phyloP scores from a whole-genome alignment of 495 filamentous ascomycete genomes.

The Endocarpon pusillum region DNA sequence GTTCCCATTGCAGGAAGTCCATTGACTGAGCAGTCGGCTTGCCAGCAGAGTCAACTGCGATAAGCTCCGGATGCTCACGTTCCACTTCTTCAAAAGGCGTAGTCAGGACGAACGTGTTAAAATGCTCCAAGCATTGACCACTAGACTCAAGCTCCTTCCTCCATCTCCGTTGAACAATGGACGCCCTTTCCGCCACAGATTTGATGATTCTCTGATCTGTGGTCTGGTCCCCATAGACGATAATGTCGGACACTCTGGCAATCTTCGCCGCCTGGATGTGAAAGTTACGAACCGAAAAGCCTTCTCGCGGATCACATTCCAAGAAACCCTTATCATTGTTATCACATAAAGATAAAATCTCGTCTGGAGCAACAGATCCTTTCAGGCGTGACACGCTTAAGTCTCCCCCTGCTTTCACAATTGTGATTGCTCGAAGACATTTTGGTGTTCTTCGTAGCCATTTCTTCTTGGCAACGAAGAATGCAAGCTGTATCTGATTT shows the following conservation, averaged over 20 bases:
- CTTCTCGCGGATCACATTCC: constrained; percentile 64
- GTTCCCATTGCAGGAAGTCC: constrained; percentile 82
- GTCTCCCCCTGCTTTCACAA: constrained; percentile 81
- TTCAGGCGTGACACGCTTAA: constrained; percentile 60
- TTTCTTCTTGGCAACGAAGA: constrained; percentile 67
- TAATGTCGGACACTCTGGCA: constrained; percentile 75
- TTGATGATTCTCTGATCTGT: constrained; percentile 35
- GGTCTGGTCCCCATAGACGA: constrained; percentile 69
- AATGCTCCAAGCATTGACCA: constrained; percentile 39
- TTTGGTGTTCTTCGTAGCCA: constrained; percentile 53
- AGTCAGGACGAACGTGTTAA: constrained; percentile 69
- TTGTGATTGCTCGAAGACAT: constrained; percentile 63
- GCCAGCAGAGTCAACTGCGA: constrained; percentile 59
- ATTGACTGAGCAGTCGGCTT: constrained; percentile 60
- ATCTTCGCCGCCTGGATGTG: constrained; percentile 89
- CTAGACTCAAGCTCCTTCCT: constrained; percentile 32
- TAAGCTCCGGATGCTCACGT: constrained; percentile 44
- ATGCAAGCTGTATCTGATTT: constrained; percentile 75
- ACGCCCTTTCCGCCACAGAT: constrained; percentile 51
- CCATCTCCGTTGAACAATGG: constrained; percentile 51
- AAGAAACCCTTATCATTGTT: constrained; percentile 18
- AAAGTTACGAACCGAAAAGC: constrained; percentile 80
- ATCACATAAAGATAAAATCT: constrained; percentile 36
- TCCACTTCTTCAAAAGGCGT: constrained; percentile 67
- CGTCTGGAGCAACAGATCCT: constrained; percentile 64